Percentiles rank a stretch among this genome's conserved stretches.
These are phyloP conservation scores for Ramaria rubella DNA, from an alignment of 768 basidiomycete species.

Conservation along the genomic window DNA sequence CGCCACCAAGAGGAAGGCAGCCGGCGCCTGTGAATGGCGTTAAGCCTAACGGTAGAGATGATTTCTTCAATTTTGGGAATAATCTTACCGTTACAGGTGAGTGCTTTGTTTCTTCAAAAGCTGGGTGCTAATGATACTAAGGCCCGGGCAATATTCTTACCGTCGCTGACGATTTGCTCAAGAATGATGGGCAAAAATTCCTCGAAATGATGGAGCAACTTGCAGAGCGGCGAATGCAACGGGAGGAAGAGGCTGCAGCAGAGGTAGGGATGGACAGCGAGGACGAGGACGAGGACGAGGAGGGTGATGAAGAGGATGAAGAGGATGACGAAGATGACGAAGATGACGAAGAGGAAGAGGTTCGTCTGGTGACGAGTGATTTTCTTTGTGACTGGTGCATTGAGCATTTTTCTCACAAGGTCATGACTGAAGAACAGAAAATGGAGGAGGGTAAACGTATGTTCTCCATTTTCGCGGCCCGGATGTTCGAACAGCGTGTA, in stretches of 20 bases:
- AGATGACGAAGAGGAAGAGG: constrained; percentile 42
- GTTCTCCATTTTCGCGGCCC: constrained; percentile 99
- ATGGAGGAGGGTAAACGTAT: constrained; percentile 99
- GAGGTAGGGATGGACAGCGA: constrained; percentile 51
- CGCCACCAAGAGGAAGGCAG: constrained; percentile 20
- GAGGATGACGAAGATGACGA: constrained; percentile 63
- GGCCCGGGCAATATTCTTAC: constrained; percentile 93
- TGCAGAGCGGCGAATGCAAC: constrained; percentile 86
- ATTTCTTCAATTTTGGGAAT: constrained; percentile 73
- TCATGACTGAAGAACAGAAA: constrained; percentile 93
- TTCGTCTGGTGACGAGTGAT: constrained; percentile 17
- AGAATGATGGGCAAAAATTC: constrained; percentile 98
- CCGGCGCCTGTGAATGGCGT: constrained; percentile 32
- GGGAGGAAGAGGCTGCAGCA: constrained; percentile 67
- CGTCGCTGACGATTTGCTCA: constrained; percentile 95
- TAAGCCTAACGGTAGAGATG: constrained; percentile 46
- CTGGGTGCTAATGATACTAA: constrained; percentile 24
- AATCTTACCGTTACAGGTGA: constrained; percentile 77
- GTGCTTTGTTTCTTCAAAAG: constrained; percentile 25
- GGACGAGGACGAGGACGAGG: constrained; percentile 54
- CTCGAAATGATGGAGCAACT: constrained; percentile 99
- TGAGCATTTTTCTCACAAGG: constrained; percentile 30
- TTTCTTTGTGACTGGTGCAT: neutral
- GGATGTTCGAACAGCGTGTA: constrained; percentile 99
- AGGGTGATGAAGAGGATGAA: constrained; percentile 52